phyloP scores from a whole-genome alignment of 2,329 filamentous ascomycete genomes.

The Aspergillus fischeri region DNA sequence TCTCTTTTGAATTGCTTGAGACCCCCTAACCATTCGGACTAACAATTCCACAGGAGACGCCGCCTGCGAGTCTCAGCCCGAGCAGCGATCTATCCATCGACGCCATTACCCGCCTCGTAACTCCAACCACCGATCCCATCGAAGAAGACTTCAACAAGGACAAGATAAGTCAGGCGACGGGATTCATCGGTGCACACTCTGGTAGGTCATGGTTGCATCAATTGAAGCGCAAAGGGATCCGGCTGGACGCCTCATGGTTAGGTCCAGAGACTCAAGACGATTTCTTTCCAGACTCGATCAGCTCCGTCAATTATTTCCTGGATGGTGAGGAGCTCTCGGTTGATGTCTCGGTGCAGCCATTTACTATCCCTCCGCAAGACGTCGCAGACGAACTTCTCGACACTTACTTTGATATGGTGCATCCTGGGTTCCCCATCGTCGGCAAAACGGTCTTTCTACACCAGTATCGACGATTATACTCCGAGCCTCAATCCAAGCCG shows the following conservation, averaged over 20 bases:
- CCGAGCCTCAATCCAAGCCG: constrained; percentile 21
- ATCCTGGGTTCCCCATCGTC: constrained; percentile 39
- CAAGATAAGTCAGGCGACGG: neutral
- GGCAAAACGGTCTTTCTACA: constrained; percentile 32
- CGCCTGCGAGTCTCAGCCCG: neutral
- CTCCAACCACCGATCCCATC: neutral
- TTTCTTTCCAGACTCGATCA: neutral
- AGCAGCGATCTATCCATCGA: neutral
- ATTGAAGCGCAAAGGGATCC: neutral
- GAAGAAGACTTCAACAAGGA: neutral
- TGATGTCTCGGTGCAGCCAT: neutral
- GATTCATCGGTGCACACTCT: neutral
- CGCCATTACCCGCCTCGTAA: neutral
- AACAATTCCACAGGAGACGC: neutral
- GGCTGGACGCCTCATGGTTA: neutral
- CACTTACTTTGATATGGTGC: constrained; percentile 34
- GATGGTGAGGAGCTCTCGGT: neutral
- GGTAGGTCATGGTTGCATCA: neutral
- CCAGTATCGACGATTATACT: constrained; percentile 30
- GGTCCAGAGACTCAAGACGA: neutral
- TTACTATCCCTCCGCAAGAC: neutral
- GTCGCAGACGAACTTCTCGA: constrained; percentile 35
- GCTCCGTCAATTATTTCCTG: neutral
- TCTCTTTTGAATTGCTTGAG: too few species aligned
- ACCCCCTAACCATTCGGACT: neutral